A percentile compares a stretch with the other conserved stretches of the same genome.
phyloP scores from a whole-genome alignment of 352 stramenopile species.

The Blastocystis sp. region DNA sequence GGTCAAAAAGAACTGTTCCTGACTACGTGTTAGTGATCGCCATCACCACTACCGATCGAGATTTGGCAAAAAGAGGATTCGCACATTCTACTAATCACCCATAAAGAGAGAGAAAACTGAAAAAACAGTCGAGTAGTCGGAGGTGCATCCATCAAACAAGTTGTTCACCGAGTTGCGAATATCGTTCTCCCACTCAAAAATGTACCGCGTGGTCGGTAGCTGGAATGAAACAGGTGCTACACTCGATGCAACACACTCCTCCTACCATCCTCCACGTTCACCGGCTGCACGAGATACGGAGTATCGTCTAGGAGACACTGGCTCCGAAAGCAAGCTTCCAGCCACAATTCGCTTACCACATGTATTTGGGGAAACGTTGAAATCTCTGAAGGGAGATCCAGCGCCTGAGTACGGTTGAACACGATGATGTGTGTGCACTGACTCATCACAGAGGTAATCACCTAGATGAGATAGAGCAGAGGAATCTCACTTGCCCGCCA shows the following conservation, averaged over 20 bases:
- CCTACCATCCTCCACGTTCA: background rate
- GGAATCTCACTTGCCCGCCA: background rate
- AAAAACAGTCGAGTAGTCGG: background rate
- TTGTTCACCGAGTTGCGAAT: constrained; percentile 12
- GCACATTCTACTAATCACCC: background rate
- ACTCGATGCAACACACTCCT: background rate
- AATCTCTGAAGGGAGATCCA: constrained; percentile 26
- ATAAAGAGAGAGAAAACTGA: background rate
- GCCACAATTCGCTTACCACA: constrained; percentile 28
- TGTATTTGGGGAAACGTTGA: constrained; percentile 35
- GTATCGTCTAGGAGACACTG: background rate
- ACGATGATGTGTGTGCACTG: constrained; percentile 56
- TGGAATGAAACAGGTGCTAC: constrained; percentile 35
- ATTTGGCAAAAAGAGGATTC: constrained; percentile 29
- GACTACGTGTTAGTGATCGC: background rate
- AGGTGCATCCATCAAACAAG: background rate
- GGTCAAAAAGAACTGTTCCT: constrained; percentile 14
- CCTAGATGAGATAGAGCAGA: background rate
- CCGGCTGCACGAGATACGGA: background rate
- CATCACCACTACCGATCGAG: background rate
- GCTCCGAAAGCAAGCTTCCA: background rate
- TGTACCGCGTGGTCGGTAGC: background rate
- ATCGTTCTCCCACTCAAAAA: constrained; percentile 37
- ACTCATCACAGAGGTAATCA: constrained; percentile 55
- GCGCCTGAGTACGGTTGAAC: background rate